Conservation (phyloP, 1,284 basidiomycete species). For the Tremellales sp. region DNA sequence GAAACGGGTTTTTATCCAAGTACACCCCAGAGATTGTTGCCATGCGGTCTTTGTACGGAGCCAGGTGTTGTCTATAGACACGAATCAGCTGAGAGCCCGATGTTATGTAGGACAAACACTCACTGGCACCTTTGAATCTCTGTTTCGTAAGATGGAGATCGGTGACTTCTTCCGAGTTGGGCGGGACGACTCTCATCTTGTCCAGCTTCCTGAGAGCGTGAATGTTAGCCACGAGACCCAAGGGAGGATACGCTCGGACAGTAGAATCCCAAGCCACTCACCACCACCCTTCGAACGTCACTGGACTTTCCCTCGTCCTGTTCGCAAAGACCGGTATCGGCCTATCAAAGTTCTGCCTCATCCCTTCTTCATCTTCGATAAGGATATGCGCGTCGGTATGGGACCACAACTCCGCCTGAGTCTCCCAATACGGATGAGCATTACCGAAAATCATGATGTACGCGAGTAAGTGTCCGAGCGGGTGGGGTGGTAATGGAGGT, state of each 20-base stretch:
- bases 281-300: constrained; percentile 52
- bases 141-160: constrained; percentile 9
- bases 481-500: constrained; percentile 12
- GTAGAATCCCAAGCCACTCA: constrained; percentile 28
- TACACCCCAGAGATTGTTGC: constrained; percentile 4
- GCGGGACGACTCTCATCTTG: not conserved
- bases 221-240: not conserved
- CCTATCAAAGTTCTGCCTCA: constrained; percentile 10
- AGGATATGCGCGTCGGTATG: constrained; percentile 19
- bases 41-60: constrained; percentile 8
- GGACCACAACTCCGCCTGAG: constrained; percentile 15
- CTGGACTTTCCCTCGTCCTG: not conserved
- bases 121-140: constrained; percentile 2
- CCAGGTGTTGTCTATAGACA: constrained; percentile 1
- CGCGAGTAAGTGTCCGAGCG: constrained; percentile 15
- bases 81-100: not conserved
- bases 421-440: constrained; percentile 21
- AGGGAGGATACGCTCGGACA: not conserved
- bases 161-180: constrained; percentile 3
- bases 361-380: constrained; percentile 11
- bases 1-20: constrained; percentile 9
- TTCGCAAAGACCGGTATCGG: not conserved
- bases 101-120: not conserved
- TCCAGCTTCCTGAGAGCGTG: constrained; percentile 2
- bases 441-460: constrained; percentile 16